These are phyloP conservation scores for Rhododendron simsii DNA, from an alignment of 148 eudicot species.

Conservation along the genomic window DNA sequence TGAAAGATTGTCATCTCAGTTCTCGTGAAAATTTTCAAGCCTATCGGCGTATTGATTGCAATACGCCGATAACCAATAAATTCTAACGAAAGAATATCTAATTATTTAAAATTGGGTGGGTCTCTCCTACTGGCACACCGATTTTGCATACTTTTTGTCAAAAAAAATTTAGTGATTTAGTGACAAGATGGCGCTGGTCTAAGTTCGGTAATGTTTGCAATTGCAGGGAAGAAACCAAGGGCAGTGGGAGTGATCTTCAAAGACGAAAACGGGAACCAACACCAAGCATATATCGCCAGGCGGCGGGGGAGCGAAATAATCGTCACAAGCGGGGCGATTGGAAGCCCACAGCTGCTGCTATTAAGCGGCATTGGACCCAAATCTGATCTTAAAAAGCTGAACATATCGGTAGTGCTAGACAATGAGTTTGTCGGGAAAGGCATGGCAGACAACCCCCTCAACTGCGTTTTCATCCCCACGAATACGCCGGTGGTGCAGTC, in stretches of 20 bases:
- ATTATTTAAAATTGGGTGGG: too few species aligned
- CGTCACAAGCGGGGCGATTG: constrained; percentile 74
- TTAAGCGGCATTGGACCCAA: constrained; percentile 92
- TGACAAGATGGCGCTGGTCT: neutral
- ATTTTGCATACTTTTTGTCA: neutral
- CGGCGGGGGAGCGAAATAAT: constrained; percentile 61
- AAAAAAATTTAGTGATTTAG: neutral
- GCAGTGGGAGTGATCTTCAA: constrained; percentile 81
- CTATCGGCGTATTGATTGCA: too few species aligned
- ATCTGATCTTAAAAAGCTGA: constrained; percentile 51
- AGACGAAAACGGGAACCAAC: constrained; percentile 66
- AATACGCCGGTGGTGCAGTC: constrained; percentile 51
- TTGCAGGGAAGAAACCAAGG: constrained; percentile 59
- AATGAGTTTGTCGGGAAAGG: constrained; percentile 73
- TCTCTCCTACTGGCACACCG: neutral
- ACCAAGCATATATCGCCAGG: constrained; percentile 44
- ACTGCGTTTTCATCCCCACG: constrained; percentile 60
- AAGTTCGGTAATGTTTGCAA: neutral
- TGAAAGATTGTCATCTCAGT: neutral
- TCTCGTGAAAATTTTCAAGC: neutral
- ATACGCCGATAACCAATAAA: too few species aligned
- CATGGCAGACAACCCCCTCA: constrained; percentile 82
- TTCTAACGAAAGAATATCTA: too few species aligned
- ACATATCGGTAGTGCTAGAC: constrained; percentile 61
- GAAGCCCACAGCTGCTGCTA: constrained; percentile 81